Percentiles rank a stretch among this genome's conserved stretches.
Evolutionary conservation across 495 filamentous ascomycete genomes (phyloP).

Genomic region (Cenococcum geophilum): DNA sequence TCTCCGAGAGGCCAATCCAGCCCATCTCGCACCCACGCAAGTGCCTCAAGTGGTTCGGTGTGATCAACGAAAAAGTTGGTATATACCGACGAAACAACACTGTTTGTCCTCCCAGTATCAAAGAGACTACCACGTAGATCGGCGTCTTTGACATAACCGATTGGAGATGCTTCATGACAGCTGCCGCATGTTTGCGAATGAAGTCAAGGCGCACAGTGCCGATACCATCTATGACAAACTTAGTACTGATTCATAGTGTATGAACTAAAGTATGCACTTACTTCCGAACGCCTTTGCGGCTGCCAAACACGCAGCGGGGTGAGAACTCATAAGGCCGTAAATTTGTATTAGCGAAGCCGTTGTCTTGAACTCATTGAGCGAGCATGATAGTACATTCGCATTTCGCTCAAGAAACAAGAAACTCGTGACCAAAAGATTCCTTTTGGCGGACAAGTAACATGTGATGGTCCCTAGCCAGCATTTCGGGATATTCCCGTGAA

Average conservation of each 20-base stretch:
- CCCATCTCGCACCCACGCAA: slow-evolving; percentile 27
- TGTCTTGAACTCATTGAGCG: too few species aligned
- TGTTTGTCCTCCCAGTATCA: slow-evolving; percentile 21
- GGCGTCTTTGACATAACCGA: slow-evolving; percentile 36
- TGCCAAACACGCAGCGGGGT: slow-evolving; percentile 29
- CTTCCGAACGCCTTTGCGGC: slow-evolving; percentile 22
- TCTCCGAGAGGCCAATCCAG: slow-evolving; percentile 39
- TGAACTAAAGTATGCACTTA: slow-evolving; percentile 10
- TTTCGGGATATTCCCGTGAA: too few species aligned
- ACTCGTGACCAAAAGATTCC: too few species aligned
- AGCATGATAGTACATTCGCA: too few species aligned
- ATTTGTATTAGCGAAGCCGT: too few species aligned
- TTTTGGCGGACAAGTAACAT: too few species aligned
- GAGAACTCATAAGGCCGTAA: slow-evolving; percentile 36
- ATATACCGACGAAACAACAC: slow-evolving; percentile 33
- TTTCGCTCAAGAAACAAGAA: too few species aligned
- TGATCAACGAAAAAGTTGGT: slow-evolving; percentile 40
- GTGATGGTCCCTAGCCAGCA: too few species aligned
- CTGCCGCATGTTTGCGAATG: slow-evolving; percentile 26
- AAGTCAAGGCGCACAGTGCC: slow-evolving; percentile 26
- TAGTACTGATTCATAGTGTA: slow-evolving; percentile 8
- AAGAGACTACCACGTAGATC: slow-evolving; percentile 35
- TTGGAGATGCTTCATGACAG: slow-evolving; percentile 35
- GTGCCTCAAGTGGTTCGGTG: slow-evolving; percentile 35
- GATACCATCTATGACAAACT: slow-evolving; percentile 10